phyloP scores from a whole-genome alignment of 2,329 filamentous ascomycete genomes.

The Colletotrichum sp. region DNA sequence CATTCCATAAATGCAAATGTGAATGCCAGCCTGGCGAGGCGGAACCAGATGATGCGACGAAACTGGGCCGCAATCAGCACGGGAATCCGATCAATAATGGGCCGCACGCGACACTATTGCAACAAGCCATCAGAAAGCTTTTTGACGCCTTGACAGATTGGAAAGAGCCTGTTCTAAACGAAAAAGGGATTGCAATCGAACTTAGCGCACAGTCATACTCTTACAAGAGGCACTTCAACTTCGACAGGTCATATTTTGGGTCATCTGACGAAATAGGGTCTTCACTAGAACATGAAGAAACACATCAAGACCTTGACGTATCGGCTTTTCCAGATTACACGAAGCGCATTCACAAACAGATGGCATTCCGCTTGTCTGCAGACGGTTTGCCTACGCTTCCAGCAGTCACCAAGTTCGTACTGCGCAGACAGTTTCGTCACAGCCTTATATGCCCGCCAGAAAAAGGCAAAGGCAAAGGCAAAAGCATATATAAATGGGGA shows the following conservation, averaged over 20 bases:
- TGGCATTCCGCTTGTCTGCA: background rate
- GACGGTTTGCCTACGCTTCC: background rate
- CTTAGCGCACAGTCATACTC: background rate
- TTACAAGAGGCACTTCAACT: background rate
- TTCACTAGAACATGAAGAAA: accelerated
- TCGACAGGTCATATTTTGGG: background rate
- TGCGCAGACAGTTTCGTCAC: background rate
- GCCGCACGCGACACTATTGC: too few relatives aligned
- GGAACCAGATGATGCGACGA: background rate
- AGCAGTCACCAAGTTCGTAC: background rate
- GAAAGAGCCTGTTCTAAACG: background rate
- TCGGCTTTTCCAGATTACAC: background rate
- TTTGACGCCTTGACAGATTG: background rate
- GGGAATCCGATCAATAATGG: too few relatives aligned
- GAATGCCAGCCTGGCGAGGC: background rate
- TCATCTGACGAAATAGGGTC: background rate
- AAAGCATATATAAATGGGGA: background rate
- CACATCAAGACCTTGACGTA: background rate
- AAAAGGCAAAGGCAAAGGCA: too few relatives aligned
- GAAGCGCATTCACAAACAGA: background rate
- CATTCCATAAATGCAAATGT: background rate
- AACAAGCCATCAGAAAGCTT: background rate
- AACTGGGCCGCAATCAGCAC: too few relatives aligned
- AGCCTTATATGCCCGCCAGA: background rate
- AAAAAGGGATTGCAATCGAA: background rate